These are phyloP conservation scores for Leucoagaricus sp. DNA, from an alignment of 1,284 basidiomycete genomes.

Conservation along the genomic window DNA sequence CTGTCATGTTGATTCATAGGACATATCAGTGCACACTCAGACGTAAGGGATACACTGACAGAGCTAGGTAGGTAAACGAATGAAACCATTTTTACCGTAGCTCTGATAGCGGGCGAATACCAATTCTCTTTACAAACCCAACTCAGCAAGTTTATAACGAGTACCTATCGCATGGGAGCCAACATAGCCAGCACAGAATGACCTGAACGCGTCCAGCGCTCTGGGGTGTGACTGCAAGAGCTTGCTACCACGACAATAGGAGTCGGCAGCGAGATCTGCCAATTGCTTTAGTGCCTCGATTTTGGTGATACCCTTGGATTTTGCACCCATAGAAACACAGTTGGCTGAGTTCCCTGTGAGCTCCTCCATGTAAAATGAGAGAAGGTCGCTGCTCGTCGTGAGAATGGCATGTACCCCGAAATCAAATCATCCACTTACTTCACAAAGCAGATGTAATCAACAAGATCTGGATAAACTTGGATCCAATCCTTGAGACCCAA, in stretches of 20 bases:
- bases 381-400: constrained; percentile 33
- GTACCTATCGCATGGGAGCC: neutral
- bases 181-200: constrained; percentile 1
- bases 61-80: too few species aligned
- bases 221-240: constrained; percentile 19
- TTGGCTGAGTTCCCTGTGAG: constrained; percentile 33
- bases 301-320: constrained; percentile 23
- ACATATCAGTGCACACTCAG: too few species aligned
- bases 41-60: too few species aligned
- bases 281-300: constrained; percentile 25
- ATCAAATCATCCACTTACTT: constrained; percentile 30
- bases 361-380: constrained; percentile 47
- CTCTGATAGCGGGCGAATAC: too few species aligned
- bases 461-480: constrained; percentile 34
- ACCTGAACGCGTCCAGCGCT: constrained; percentile 19
- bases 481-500: constrained; percentile 30
- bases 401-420: too few species aligned
- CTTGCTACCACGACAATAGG: constrained; percentile 6
- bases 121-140: too few species aligned
- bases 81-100: too few species aligned
- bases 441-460: constrained; percentile 27
- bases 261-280: constrained; percentile 20
- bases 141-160: neutral
- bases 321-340: constrained; percentile 31
- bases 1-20: too few species aligned